phyloP scores from a whole-genome alignment of 805 yeast species.

The Wickerhamiella azyma region DNA sequence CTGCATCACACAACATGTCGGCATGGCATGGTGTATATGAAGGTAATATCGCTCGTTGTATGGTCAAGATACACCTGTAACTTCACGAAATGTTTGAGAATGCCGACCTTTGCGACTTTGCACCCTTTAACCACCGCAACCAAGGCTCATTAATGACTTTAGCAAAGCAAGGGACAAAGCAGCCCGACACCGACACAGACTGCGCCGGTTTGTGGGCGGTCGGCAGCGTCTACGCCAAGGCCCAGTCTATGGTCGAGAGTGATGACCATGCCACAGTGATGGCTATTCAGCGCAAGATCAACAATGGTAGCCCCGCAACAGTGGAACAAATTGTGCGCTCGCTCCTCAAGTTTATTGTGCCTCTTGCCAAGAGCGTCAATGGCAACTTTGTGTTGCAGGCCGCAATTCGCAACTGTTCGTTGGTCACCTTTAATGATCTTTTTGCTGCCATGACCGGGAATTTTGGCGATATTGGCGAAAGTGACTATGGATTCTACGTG shows the following conservation, averaged over 20 bases:
- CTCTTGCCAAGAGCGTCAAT: neutral
- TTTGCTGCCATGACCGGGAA: neutral
- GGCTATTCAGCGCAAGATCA: conserved; percentile 72
- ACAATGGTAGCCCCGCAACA: conserved; percentile 34
- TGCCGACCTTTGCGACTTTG: neutral
- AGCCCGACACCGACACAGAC: neutral
- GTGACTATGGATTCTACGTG: neutral
- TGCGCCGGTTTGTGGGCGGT: neutral
- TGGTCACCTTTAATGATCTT: neutral
- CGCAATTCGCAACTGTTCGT: neutral
- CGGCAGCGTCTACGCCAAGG: conserved; percentile 4
- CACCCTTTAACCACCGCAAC: neutral
- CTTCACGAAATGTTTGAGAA: neutral
- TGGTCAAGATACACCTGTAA: neutral
- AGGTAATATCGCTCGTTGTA: no score
- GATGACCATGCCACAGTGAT: conserved; percentile 31
- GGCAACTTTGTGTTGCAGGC: conserved; percentile 6
- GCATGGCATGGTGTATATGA: no score
- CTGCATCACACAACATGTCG: no score
- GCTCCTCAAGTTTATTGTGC: neutral
- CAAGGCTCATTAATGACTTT: neutral
- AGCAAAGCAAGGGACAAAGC: neutral
- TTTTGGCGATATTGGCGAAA: neutral
- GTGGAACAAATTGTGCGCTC: neutral
- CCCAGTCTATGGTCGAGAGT: neutral